These are phyloP conservation scores for Gossypium aridum DNA, from an alignment of 441 rosid species.

Conservation along the genomic window DNA sequence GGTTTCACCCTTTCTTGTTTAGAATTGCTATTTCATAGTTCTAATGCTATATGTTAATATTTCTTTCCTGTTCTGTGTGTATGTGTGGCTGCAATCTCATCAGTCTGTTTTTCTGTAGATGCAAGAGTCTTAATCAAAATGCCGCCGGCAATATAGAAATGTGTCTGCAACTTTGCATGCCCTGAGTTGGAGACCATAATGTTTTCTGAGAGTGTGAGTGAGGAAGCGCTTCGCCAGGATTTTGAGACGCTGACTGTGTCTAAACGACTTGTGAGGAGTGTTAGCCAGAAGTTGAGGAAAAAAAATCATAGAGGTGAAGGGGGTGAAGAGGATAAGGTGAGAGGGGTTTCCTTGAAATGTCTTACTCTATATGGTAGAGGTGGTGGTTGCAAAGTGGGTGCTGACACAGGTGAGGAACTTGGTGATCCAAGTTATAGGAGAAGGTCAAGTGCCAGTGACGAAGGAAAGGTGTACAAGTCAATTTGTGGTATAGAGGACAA, in stretches of 20 bases:
- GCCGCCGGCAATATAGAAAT: conserved; percentile 6
- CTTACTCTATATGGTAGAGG: conserved; percentile 64
- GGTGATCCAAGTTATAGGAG: conserved; percentile 68
- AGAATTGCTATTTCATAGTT: not conserved
- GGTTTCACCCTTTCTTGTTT: not conserved
- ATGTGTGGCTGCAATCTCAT: not conserved
- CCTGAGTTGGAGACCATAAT: conserved; percentile 22
- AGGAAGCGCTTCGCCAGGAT: conserved; percentile 51
- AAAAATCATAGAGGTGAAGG: conserved; percentile 40
- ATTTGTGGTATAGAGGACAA: conserved; percentile 69
- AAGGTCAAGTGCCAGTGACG: conserved; percentile 78
- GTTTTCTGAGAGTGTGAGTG: conserved; percentile 38
- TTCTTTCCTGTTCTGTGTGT: not conserved
- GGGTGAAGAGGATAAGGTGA: conserved; percentile 44
- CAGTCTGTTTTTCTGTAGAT: conserved; percentile 8
- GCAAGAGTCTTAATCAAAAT: not conserved
- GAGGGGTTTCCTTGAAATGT: conserved; percentile 59
- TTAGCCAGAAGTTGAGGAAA: conserved; percentile 67
- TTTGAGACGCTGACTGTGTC: conserved; percentile 65
- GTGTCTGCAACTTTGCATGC: conserved; percentile 11
- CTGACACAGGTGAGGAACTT: conserved; percentile 67
- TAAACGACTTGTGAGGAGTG: conserved; percentile 65
- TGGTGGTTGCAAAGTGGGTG: conserved; percentile 91
- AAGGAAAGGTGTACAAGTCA: conserved; percentile 49
- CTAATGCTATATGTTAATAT: not conserved